Evolutionary conservation across 306 rosid species (phyloP).

Genomic region (Fragaria iinumae): DNA sequence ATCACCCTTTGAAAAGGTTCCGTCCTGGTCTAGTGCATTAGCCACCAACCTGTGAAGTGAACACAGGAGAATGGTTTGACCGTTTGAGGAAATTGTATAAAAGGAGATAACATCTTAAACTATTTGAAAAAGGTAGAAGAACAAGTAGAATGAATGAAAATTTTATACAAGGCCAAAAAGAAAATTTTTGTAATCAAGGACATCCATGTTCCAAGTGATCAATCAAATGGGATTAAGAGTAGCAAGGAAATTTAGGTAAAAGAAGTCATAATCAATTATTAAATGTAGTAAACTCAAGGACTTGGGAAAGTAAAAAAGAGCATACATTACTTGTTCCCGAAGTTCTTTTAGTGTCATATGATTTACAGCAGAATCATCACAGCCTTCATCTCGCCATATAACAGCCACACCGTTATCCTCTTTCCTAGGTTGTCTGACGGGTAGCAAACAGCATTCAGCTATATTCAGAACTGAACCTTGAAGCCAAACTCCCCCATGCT

Average conservation of each 20-base stretch:
- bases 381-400: conserved; percentile 82
- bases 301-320: conserved; percentile 6
- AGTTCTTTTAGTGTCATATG: conserved; percentile 61
- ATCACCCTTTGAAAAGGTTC: conserved; percentile 72
- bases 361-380: conserved; percentile 49
- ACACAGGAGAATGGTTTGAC: not conserved
- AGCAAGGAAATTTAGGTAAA: not conserved
- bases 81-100: not conserved
- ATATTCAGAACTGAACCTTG: conserved; percentile 67
- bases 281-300: not conserved
- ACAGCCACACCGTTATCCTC: conserved; percentile 59
- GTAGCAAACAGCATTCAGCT: conserved; percentile 75
- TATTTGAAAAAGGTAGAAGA: not conserved
- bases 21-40: conserved; percentile 46
- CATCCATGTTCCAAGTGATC: not conserved
- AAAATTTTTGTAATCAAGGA: not conserved
- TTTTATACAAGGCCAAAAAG: not conserved
- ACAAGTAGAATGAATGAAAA: not conserved
- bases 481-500: conserved; percentile 67
- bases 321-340: conserved; percentile 74
- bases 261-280: not conserved
- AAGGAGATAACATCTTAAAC: not conserved
- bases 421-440: conserved; percentile 45
- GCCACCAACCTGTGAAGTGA: conserved; percentile 69
- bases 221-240: not conserved